Base-by-base conservation (phyloP, 768 basidiomycete species). In the Daedaleopsis sinensis region DNA sequence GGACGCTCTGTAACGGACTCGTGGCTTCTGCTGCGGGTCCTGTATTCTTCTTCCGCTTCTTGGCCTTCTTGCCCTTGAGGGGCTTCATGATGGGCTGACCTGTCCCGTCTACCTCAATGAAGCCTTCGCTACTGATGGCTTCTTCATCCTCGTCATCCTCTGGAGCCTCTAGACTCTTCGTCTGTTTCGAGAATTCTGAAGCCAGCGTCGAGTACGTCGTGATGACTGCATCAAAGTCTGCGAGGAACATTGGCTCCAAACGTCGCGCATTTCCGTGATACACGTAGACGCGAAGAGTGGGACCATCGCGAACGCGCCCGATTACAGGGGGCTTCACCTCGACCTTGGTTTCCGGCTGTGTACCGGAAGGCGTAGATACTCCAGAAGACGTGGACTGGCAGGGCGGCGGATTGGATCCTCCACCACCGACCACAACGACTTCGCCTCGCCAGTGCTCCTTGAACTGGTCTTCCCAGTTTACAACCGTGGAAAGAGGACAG, bases 381-480 rank as follows among this genome's bases (percentile, higher is more conserved):
- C 36, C 54, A 3, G 50, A 27, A 21, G 57, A 55, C 0, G 63
- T 11, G 9, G 61, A 54, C 15, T 57, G 46, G 16, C 50, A 55
- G 18, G 74, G 65, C 57, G 73, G 78, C 38, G 65, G 67, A 24
- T 36, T 71, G 67, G 71, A 70, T n/a, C 79, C 80, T 42, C 89
- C 88, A 42, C 94, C 94, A 19, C 96, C 94, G 56, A 90, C 80
- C 44, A 97, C 89, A 23, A 81, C 80, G 3, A 97, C 94, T 57
- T 89, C 85, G 9, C 95, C 95, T 64, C 84, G 85, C 95, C 95
- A 98, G 73, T 99, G 97, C 71, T 99, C 97, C 59, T 90, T 86
- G 70, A 99, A 94, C 74, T 99, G 97, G 58, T 96, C 94, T 77
- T 99, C 97, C 97, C 97, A 99, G 70, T 98, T 98, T 51, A 93